phyloP scores from a whole-genome alignment of 2,329 filamentous ascomycete species.

The Botrytis hyacinthi region DNA sequence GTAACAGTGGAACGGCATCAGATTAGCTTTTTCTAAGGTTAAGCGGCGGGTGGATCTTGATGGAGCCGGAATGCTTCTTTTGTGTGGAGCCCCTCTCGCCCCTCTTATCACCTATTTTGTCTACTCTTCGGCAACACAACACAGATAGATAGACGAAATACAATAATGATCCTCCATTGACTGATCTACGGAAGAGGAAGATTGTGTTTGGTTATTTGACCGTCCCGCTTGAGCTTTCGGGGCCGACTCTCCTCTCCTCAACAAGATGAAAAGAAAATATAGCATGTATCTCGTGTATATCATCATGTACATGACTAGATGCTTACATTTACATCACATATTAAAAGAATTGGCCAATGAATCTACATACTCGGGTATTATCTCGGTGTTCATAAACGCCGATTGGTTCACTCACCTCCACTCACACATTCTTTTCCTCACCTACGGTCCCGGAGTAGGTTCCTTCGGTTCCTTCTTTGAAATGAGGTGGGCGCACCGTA shows the following conservation, averaged over 20 bases:
- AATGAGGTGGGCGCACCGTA: background rate
- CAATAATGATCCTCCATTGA: background rate
- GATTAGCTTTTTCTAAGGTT: background rate
- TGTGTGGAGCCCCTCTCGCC: background rate
- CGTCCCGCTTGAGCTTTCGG: too few species aligned
- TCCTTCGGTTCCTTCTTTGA: background rate
- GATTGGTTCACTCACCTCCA: background rate
- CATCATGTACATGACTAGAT: background rate
- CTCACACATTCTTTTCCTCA: background rate
- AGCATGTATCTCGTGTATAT: background rate
- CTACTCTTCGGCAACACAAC: background rate
- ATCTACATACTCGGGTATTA: background rate
- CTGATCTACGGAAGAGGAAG: background rate
- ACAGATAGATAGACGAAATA: background rate
- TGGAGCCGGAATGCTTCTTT: background rate
- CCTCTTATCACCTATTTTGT: background rate
- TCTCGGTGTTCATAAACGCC: background rate
- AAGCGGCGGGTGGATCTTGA: background rate
- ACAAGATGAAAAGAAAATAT: background rate
- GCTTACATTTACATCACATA: background rate
- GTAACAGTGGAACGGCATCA: background rate
- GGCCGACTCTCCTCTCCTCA: background rate
- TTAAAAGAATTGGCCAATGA: background rate
- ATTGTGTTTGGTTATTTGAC: background rate
- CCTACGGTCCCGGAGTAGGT: background rate